phyloP scores from a whole-genome alignment of 345 rosid genomes.

The Moricandia moricandioides region DNA sequence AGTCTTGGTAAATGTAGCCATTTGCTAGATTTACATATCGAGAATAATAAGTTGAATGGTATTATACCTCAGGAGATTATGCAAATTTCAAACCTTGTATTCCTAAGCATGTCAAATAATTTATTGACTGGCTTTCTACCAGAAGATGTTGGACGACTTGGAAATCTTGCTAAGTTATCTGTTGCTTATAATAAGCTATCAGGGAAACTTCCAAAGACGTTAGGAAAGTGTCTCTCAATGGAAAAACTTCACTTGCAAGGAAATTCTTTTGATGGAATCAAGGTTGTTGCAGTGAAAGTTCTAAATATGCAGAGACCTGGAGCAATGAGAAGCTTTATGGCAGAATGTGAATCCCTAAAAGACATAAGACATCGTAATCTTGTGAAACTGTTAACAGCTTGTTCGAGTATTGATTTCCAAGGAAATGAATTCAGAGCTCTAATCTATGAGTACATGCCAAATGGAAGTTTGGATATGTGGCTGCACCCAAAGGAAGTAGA shows the following conservation, averaged over 20 bases:
- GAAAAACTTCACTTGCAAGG: background rate
- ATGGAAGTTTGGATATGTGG: no score
- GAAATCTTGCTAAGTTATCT: background rate
- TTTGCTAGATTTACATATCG: background rate
- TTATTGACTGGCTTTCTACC: background rate
- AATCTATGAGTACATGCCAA: no score
- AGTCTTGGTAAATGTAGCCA: background rate
- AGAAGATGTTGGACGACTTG: background rate
- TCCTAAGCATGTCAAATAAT: background rate
- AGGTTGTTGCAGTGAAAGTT: no score
- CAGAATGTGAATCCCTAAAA: no score
- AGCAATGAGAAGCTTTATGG: no score
- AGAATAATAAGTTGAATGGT: background rate
- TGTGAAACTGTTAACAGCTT: no score
- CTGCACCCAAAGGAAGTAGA: no score
- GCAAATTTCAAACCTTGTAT: background rate
- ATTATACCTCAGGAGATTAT: background rate
- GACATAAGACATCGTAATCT: no score
- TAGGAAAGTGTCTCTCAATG: background rate
- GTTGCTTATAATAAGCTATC: background rate
- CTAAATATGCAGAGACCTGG: no score
- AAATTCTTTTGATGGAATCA: background rate
- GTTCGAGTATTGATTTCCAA: no score
- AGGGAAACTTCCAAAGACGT: background rate
- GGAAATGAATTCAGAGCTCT: no score